A percentile compares a stretch with the other conserved stretches of the same genome.
Evolutionary conservation across 1,284 basidiomycete genomes (phyloP).

Genomic region (Peniophora sp.): DNA sequence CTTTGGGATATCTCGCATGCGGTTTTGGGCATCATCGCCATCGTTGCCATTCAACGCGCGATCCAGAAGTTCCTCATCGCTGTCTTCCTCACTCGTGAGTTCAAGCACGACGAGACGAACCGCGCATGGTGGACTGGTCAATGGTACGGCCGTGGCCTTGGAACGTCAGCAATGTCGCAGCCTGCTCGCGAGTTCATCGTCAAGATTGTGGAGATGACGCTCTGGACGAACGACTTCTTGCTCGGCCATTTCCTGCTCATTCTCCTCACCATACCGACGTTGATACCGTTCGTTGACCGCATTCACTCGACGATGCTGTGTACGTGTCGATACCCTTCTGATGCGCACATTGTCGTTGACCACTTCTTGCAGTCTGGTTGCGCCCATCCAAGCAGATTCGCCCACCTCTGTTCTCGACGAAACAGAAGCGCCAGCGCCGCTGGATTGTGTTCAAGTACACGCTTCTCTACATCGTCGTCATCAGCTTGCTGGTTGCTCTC

Average conservation of each 20-base stretch:
- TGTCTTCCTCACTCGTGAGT: constrained; percentile 89
- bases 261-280: constrained; percentile 74
- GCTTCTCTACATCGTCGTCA: constrained; percentile 74
- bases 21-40: constrained; percentile 80
- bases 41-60: constrained; percentile 83
- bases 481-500: constrained; percentile 78
- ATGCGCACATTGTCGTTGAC: constrained; percentile 10
- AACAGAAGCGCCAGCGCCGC: constrained; percentile 84
- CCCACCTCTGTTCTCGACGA: constrained; percentile 89
- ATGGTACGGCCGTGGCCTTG: constrained; percentile 91
- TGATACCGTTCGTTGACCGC: constrained; percentile 84
- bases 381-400: constrained; percentile 91
- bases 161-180: constrained; percentile 83
- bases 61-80: constrained; percentile 92
- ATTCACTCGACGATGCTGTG: constrained; percentile 88
- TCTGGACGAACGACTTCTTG: constrained; percentile 90
- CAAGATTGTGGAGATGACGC: constrained; percentile 94
- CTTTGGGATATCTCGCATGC: constrained; percentile 95
- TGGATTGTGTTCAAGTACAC: constrained; percentile 90
- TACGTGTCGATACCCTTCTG: constrained; percentile 30
- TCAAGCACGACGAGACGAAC: constrained; percentile 96
- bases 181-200: constrained; percentile 94
- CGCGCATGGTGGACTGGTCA: constrained; percentile 98
- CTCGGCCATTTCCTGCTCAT: constrained; percentile 79
- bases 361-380: constrained; percentile 60